Base-by-base conservation (phyloP, 495 filamentous ascomycete species). In the Coniosporium apollinis region DNA sequence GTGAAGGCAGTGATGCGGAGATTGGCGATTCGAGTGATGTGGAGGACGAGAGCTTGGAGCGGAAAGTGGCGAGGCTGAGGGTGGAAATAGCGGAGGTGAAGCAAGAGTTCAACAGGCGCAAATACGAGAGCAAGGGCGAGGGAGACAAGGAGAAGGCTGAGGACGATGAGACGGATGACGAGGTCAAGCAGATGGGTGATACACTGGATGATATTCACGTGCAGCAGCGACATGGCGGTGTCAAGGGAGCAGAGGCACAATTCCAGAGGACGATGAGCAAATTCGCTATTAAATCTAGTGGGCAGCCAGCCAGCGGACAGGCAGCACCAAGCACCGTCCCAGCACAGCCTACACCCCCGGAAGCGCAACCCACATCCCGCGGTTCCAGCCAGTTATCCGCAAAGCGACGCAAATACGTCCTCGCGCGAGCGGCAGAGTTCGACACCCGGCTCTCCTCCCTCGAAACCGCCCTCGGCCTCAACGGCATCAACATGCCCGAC, bases 341-440 rank as follows among this genome's bases (percentile, higher is more conserved):
- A n/a, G n/a, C n/a, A n/a, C n/a, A 34, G 16, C 19, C 4, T 4
- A 22, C 32, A 4, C 8, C 16, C 13, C 14, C 30, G 5, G 16
- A 19, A 4, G 16, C 14, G 3, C 32, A 34, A 11, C 22, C 32
- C 16, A 34, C 13, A 34, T 22, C n/a, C n/a, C n/a, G n/a, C n/a
- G n/a, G n/a, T 34, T 22, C 22, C 32, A 13, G 19, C 25, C 32
- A 22, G 25, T 8, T 34, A 34, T 22, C 19, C 34, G n/a, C 34
- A 21, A 3, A 9, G 16, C 35, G 9, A 41, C 19, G 19, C 36
- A 50, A 43, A 21, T 42, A 47, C 22, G 41, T 29, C 7, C 66
- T 94, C 9, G 70, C 76, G 14, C 79, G 82, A 48, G 82, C 82
- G 4, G 82, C 85, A 17, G 80, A 87, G 37, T 92, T 96, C 41